phyloP scores from a whole-genome alignment of 2,329 filamentous ascomycete species.

The Atkinsonella texensis region DNA sequence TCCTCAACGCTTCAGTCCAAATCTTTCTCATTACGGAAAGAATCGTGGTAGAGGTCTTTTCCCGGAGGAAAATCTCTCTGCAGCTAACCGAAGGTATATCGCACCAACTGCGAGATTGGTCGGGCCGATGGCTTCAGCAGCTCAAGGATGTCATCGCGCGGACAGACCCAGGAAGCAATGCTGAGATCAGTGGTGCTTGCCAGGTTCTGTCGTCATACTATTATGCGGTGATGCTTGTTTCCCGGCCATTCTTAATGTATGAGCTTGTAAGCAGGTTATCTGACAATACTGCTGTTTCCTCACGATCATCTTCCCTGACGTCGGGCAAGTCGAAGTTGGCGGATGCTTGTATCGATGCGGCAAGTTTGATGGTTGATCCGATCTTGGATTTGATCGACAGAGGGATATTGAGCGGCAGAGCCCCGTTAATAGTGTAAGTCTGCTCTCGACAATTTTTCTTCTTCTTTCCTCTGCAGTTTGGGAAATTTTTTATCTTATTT shows the following conservation, averaged over 20 bases:
- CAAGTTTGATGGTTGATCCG: constrained; percentile 39
- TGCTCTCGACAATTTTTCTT: neutral
- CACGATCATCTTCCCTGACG: constrained; percentile 13
- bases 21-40: constrained; percentile 39
- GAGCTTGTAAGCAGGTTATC: constrained; percentile 35
- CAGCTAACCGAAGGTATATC: constrained; percentile 42
- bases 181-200: constrained; percentile 32
- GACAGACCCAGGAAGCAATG: constrained; percentile 10
- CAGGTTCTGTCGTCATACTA: constrained; percentile 42
- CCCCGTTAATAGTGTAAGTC: constrained; percentile 39
- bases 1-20: constrained; percentile 40
- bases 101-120: constrained; percentile 39
- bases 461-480: no score
- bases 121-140: constrained; percentile 32
- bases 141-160: constrained; percentile 27
- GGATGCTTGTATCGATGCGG: constrained; percentile 43
- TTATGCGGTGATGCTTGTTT: constrained; percentile 45
- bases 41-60: constrained; percentile 40
- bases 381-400: constrained; percentile 32
- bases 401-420: constrained; percentile 29
- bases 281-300: constrained; percentile 16
- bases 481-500: no score
- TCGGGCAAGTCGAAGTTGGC: constrained; percentile 38
- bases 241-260: constrained; percentile 44
- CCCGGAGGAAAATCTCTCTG: constrained; percentile 38